phyloP scores from a whole-genome alignment of 2,329 filamentous ascomycete species.

The Fusarium longipes region DNA sequence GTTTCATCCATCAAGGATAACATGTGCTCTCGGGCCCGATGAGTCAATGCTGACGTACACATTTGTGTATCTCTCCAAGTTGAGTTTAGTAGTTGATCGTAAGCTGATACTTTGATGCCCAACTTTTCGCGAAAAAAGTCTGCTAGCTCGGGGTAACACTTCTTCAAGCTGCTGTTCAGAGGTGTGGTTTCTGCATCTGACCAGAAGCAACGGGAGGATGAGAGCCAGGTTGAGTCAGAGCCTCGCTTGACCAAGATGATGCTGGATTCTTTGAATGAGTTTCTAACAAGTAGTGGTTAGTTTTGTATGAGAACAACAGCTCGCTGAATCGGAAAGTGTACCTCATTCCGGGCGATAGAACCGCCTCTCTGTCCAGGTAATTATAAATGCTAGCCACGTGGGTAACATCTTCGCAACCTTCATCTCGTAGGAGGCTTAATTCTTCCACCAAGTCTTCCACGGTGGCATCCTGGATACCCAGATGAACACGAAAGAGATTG shows the following conservation, averaged over 20 bases:
- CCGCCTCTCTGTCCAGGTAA: conserved; percentile 11
- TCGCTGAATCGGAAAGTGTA: neutral
- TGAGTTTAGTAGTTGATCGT: conserved; percentile 16
- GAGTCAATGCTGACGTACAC: too few relatives aligned
- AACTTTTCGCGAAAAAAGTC: conserved; percentile 21
- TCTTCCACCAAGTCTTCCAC: conserved; percentile 8
- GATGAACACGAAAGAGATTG: neutral
- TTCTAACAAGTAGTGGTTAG: conserved; percentile 3
- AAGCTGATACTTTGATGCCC: conserved; percentile 4
- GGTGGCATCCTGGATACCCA: conserved; percentile 12
- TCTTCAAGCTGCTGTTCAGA: conserved; percentile 1
- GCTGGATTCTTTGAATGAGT: conserved; percentile 1
- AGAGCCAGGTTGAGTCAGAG: conserved; percentile 2
- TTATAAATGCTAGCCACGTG: conserved; percentile 1
- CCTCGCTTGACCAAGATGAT: conserved; percentile 6
- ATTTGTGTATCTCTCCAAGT: neutral
- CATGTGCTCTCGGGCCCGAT: neutral
- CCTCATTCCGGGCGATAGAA: neutral
- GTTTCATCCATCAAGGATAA: conserved; percentile 7
- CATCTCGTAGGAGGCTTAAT: neutral
- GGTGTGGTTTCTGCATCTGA: conserved; percentile 13
- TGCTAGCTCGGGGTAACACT: conserved; percentile 1
- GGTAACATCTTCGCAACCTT: neutral
- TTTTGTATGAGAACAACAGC: accelerated
- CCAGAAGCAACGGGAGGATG: conserved; percentile 23